Base-by-base conservation (phyloP, 257 asterid species). In the Catharanthus roseus region DNA sequence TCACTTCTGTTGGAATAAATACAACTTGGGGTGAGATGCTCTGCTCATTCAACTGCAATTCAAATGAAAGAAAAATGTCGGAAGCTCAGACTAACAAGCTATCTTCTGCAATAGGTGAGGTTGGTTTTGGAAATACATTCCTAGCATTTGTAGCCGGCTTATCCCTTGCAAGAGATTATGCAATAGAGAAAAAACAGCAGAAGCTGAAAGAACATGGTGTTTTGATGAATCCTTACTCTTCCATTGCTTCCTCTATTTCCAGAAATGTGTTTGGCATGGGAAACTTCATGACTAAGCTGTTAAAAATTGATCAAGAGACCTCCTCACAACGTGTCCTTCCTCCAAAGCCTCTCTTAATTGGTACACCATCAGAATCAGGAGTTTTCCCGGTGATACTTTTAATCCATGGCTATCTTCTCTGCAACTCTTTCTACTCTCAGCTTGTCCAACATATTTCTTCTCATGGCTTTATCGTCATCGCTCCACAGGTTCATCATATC, bases 371-470 rank as follows among this genome's bases (percentile, higher is more conserved):
- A 34, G 85, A 85, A 49, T 57, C 73, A 28, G 96, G 97, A 53
- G 44, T 53, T 4, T 90, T 74, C 67, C 96, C 96, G 16, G 89
- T 93, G 12, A 68, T 93, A 3, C 0, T 93, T 18, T 81, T 93
- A 76, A 95, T 90, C 58, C 96, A 90, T 78, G 98, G 98, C 68
- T 93, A 78, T 75, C 93, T 93, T 69, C 90, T 90, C 53, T 66
- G 77, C 85, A 93, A 90, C 76, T 82, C 92, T 5, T 93, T 93
- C 85, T 93, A 90, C 84, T 87, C 98, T 70, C 93, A 89, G 74
- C 93, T 93, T 47, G 73, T 89, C 49, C 93, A 82, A 1, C 97
- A 93, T 80, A 75, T 93, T 68, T 87, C 96, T 28, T 93, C 96
- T 6, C 97, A 90, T 77, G 98, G 96, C 11, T 86, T 87, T 87